Base-by-base conservation (phyloP, 2,329 filamentous ascomycete species). In the Trichoderma oligosporum region DNA sequence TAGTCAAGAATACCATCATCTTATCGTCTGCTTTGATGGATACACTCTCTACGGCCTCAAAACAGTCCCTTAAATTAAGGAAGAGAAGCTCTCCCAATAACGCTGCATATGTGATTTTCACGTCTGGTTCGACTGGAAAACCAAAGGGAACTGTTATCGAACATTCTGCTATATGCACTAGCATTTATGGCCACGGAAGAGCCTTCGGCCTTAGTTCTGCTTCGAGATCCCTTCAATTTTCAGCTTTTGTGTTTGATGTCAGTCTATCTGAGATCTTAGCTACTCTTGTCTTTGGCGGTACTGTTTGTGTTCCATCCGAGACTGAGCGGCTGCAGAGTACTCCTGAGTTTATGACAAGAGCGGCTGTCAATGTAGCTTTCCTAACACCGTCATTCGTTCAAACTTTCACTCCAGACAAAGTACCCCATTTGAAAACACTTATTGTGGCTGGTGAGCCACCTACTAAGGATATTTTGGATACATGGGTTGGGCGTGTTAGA, bases 161-260 rank as follows among this genome's bases (percentile, higher is more conserved):
- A 33, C 85, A 88, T 63, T 70, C 69, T 0, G 76, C 80, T 2
- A 73, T 85, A 8, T 79, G 79, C 1, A 81, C 81, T 0, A 75
- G 76, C 2, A 76, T 78, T 18, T 58, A 76, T 3, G 74, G 74
- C 0, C 77, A 83, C 61, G 78, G 74, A 0, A 70, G 73, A 2
- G 71, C 73, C 1, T 68, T 82, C 5, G 69, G 74, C 1, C 79
- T 82, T 56, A 74, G 71, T 41, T 66, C 64, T 6, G 67, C 65
- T 1, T 81, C 81, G 4, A 75, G 85, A 4, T 76, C 82, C 2
- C 57, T 83, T 31, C 78, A 81, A 54, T 79, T 79, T 57, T 76
- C 77, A 3, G 74, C 73, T 5, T 79, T 76, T 61, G 76, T 74
- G 0, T 82, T 82, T 39, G 79, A 83, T 57, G 72, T 73, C 1